Evolutionary conservation across 768 basidiomycete genomes (phyloP).

Genomic region (Cytidiella melzeri): DNA sequence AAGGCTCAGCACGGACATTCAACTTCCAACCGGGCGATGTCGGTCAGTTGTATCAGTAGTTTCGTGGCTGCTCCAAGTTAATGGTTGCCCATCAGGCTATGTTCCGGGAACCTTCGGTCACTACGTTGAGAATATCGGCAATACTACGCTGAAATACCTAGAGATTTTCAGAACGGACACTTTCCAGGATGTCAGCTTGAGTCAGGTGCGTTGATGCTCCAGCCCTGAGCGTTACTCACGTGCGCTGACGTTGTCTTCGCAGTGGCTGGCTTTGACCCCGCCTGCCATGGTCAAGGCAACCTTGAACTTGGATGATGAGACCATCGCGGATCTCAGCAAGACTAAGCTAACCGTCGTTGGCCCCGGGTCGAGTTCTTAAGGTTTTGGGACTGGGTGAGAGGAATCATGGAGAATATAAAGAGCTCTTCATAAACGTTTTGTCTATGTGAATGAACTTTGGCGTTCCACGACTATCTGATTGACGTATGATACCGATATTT

Average conservation of each 20-base stretch:
- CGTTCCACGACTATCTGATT: too few relatives aligned
- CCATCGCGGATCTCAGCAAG: constrained; percentile 29
- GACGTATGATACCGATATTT: too few relatives aligned
- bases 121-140: constrained; percentile 59
- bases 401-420: too few relatives aligned
- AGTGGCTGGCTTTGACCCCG: constrained; percentile 48
- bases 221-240: too few relatives aligned
- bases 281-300: constrained; percentile 40
- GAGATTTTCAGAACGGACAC: constrained; percentile 50
- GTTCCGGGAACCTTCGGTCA: constrained; percentile 47
- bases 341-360: constrained; percentile 33
- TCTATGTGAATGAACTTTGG: too few relatives aligned
- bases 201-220: constrained; percentile 14
- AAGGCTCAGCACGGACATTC: constrained; percentile 48
- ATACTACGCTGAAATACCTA: constrained; percentile 46
- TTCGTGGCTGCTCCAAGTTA: constrained; percentile 40
- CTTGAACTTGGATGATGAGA: constrained; percentile 34
- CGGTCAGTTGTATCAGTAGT: constrained; percentile 36
- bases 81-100: constrained; percentile 42
- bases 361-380: not conserved
- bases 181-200: constrained; percentile 49
- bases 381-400: too few relatives aligned
- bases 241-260: too few relatives aligned
- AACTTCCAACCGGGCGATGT: constrained; percentile 56
- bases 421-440: too few relatives aligned